Conservation (phyloP, 352 stramenopile species). For the Phytopythium helicoides region DNA sequence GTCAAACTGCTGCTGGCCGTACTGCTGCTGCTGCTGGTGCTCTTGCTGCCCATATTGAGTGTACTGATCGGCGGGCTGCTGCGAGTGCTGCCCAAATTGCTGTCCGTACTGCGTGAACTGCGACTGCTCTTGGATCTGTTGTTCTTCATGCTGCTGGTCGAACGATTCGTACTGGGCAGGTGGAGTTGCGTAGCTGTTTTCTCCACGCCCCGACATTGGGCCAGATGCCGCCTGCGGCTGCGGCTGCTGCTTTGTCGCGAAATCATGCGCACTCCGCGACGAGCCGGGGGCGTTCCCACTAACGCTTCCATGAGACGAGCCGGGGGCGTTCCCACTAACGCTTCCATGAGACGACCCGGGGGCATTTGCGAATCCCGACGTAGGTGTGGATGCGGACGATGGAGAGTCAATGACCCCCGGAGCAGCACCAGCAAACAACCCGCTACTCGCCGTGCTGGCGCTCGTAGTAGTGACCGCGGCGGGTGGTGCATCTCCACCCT, state of each 20-base stretch:
- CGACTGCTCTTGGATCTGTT: too few relatives aligned
- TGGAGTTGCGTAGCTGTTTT: not conserved
- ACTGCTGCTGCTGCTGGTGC: too few relatives aligned
- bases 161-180: not conserved
- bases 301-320: not conserved
- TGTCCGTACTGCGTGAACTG: too few relatives aligned
- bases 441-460: slow-evolving; percentile 10
- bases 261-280: slow-evolving; percentile 3
- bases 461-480: slow-evolving; percentile 7
- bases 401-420: slow-evolving; percentile 10
- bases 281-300: not conserved
- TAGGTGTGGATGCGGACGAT: not conserved
- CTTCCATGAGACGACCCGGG: slow-evolving; percentile 1
- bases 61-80: not conserved
- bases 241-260: slow-evolving; percentile 3
- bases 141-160: too few relatives aligned
- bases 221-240: slow-evolving; percentile 22
- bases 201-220: slow-evolving; percentile 24
- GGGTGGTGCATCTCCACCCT: slow-evolving; percentile 53
- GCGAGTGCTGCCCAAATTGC: not conserved
- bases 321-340: not conserved
- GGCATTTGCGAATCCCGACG: not conserved
- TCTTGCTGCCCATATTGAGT: slow-evolving; percentile 3
- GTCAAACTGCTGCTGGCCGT: not conserved
- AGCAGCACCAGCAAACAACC: slow-evolving; percentile 29